Evolutionary conservation across 805 yeast species (phyloP), one percentile per base, ranked within the genome.

Genomic region (Hanseniaspora lindneri): DNA sequence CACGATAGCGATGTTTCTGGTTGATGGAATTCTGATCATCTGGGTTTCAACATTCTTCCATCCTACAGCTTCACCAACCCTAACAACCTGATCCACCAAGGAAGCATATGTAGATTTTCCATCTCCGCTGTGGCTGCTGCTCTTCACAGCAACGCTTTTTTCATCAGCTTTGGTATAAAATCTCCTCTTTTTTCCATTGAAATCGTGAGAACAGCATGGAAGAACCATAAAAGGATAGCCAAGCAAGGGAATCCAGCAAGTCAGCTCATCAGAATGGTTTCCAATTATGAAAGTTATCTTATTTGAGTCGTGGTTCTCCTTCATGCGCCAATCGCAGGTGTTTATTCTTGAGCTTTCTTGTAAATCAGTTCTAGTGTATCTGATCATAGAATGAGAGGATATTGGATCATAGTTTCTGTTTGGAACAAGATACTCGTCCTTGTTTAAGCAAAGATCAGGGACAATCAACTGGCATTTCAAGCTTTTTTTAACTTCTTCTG

Each of bases 181-280:
- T 56, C 96, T 70, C 2, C 72, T 68, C 55, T 78, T 78, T 25
- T 77, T 79, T 2, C 97, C 97, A 5, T 79, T 74, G 37, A 89
- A 70, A 2, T 82, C 77, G 63, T 89, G 95, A 0, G 96, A 87
- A 62, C 97, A 89, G 61, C 97, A 89, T 10, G 97, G 97, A 36
- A 89, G 84, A 9, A 86, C 95, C 69, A 89, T 68, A 60, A 85
- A 89, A 6, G 96, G 95, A 53, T 73, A 82, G 0, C 86, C 87
- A 10, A 89, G 65, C 10, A 89, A 66, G 3, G 97, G 97, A 32
- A 89, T 79, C 96, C 97, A 89, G 55, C 95, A 83, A 0, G 96
- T 88, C 50, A 89, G 70, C 60, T 89, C 97, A 61, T 89, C 97
- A 1, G 95, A 83, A 60, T 89, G 97, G 60, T 89, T 89, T 1